Percentiles rank a stretch among this genome's conserved stretches.
Evolutionary conservation across 176 grass and related monocot species (phyloP).

Genomic region (Oryza glaberrima): DNA sequence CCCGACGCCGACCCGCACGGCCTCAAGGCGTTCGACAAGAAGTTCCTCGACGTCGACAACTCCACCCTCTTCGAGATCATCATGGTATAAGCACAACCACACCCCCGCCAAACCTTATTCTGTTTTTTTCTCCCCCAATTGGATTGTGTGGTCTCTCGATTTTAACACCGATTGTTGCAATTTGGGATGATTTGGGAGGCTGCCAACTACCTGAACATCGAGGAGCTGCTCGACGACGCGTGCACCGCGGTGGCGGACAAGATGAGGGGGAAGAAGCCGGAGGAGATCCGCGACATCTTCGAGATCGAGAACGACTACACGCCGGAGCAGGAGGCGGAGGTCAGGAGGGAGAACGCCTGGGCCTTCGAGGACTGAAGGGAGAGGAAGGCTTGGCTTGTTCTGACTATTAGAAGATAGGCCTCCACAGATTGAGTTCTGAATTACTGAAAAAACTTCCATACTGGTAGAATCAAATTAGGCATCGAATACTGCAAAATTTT

Average conservation of each 20-base stretch:
- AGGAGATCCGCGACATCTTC: slow-evolving; percentile 61
- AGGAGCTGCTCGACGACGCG: slow-evolving; percentile 62
- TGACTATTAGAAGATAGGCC: slow-evolving; percentile 16
- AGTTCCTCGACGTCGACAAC: slow-evolving; percentile 61
- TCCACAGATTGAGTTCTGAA: background rate
- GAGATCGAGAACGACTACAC: slow-evolving; percentile 71
- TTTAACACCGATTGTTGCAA: background rate
- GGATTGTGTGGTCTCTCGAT: background rate
- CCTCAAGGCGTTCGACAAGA: slow-evolving; percentile 61
- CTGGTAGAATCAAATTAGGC: background rate
- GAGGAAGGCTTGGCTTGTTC: background rate
- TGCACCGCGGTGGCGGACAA: slow-evolving; percentile 57
- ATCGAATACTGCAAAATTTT: background rate
- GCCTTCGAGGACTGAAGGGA: slow-evolving; percentile 45
- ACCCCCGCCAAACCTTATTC: background rate
- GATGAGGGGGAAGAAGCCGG: slow-evolving; percentile 68
- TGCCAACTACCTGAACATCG: slow-evolving; percentile 54
- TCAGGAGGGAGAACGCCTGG: slow-evolving; percentile 63
- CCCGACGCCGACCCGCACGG: slow-evolving; percentile 40
- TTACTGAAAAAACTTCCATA: background rate
- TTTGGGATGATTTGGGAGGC: slow-evolving; percentile 35
- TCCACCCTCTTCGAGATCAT: slow-evolving; percentile 67
- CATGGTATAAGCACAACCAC: slow-evolving; percentile 51
- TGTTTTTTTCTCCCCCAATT: background rate
- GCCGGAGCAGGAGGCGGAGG: slow-evolving; percentile 60